Base-by-base conservation (phyloP, 129 eudicot genomes). In the Logfia minima region DNA sequence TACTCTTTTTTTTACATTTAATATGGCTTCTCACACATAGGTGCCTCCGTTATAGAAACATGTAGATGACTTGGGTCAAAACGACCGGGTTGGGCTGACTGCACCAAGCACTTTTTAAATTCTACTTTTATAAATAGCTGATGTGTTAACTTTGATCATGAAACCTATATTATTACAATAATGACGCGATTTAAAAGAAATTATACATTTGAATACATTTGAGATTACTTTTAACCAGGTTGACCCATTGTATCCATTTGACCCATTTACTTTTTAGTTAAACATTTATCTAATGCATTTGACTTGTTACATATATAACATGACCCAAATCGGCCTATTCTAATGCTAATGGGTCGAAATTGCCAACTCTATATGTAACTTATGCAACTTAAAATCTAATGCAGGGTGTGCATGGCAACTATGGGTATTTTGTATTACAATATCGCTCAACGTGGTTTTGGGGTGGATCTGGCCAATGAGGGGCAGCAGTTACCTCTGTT, bases 391-490 rank as follows among this genome's bases (percentile, higher is more conserved):
- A 19, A 19, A 35, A 60, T 51, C 62, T 45, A 66, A 71, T 81
- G 84, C 81, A 89, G 97, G 92, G 97, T 93, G 0, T 89, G 97
- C 85, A 72, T 92, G 93, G 97, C 97, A 62, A 92, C 97, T 31
- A 92, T 89, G 93, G 97, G 97, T 26, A 84, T 92, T 31, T 75
- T 92, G 71, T 92, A 92, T 68, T 87, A 87, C 84, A 89, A 92
- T 83, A 72, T 92, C 75, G 85, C 97, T 11, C 97, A 92, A 77
- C 77, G 83, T n/a, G 95, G 92, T 70, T 75, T 87, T 26, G 91
- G 83, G 52, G 86, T 84, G 64, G 91, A 85, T 55, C 86, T 81
- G 67, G 48, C 71, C 70, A 73, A 78, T 22, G 87, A 76, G 8
- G 90, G 85, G 85, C 84, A 79, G 31, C 81, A 85, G 77, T 85